phyloP scores from a whole-genome alignment of 176 grass and related monocot species.

The Phoenix dactylifera region DNA sequence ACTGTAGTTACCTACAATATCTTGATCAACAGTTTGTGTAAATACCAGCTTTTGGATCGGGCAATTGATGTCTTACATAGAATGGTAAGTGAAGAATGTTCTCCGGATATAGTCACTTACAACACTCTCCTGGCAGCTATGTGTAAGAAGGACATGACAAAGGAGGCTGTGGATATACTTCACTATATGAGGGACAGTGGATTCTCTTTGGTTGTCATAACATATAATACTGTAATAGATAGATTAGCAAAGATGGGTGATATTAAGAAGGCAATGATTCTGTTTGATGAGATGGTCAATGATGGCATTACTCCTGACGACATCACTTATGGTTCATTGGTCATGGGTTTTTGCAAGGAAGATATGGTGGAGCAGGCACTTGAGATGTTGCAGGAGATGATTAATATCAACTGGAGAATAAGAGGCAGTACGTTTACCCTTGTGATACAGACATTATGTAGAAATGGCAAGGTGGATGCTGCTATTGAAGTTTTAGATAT shows the following conservation, averaged over 20 bases:
- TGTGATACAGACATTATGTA: constrained; percentile 50
- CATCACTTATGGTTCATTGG: constrained; percentile 56
- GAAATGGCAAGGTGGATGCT: constrained; percentile 39
- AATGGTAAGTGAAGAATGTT: constrained; percentile 46
- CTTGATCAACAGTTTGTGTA: constrained; percentile 68
- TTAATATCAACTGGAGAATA: constrained; percentile 45
- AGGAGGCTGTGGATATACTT: constrained; percentile 50
- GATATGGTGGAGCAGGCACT: constrained; percentile 41
- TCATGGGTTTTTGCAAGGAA: constrained; percentile 66
- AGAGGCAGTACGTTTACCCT: constrained; percentile 57
- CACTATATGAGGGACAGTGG: constrained; percentile 43
- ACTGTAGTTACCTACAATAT: constrained; percentile 69
- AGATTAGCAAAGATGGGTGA: constrained; percentile 52
- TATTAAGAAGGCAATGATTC: constrained; percentile 36
- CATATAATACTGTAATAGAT: constrained; percentile 74
- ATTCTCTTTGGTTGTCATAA: constrained; percentile 42
- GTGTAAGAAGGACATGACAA: constrained; percentile 45
- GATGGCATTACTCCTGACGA: constrained; percentile 52
- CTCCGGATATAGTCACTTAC: constrained; percentile 68
- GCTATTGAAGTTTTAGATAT: constrained; percentile 39
- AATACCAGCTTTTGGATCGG: constrained; percentile 44
- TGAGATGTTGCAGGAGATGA: constrained; percentile 39
- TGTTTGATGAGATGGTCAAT: constrained; percentile 55
- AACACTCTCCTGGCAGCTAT: constrained; percentile 63
- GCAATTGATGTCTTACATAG: constrained; percentile 58